Percentiles rank a stretch among this genome's conserved stretches.
These are phyloP conservation scores for Malus hybrid DNA, from an alignment of 331 rosid genomes.

Conservation along the genomic window DNA sequence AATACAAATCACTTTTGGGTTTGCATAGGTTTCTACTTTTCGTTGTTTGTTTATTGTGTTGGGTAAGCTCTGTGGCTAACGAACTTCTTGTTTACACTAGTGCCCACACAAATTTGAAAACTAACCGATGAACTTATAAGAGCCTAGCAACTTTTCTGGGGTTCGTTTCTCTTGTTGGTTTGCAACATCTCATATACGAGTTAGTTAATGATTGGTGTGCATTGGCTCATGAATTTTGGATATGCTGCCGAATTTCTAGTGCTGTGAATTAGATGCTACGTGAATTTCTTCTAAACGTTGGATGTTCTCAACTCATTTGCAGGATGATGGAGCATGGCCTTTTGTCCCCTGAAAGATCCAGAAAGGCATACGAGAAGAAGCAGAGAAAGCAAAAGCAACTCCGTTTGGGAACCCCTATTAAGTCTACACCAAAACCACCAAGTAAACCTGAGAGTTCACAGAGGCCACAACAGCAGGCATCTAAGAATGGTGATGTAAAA, in stretches of 20 bases:
- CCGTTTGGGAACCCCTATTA: conserved; percentile 67
- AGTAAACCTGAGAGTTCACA: conserved; percentile 54
- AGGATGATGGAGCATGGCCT: conserved; percentile 99
- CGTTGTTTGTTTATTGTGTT: too few relatives aligned
- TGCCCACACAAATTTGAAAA: neutral
- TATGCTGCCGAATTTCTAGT: neutral
- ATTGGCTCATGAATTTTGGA: too few relatives aligned
- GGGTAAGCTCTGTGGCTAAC: neutral
- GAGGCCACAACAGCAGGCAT: conserved; percentile 52
- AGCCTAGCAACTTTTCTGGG: neutral
- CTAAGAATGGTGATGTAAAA: conserved; percentile 63
- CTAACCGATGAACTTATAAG: neutral
- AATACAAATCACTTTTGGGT: too few relatives aligned
- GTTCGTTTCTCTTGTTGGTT: neutral
- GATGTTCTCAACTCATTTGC: neutral
- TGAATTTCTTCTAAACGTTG: neutral
- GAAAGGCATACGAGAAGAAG: conserved; percentile 76
- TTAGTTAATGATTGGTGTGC: neutral
- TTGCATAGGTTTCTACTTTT: too few relatives aligned
- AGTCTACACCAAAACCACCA: conserved; percentile 38
- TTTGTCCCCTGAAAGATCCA: conserved; percentile 68
- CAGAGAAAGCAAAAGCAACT: conserved; percentile 79
- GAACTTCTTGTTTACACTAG: neutral
- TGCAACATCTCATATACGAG: neutral
- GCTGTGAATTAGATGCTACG: neutral